phyloP scores from a whole-genome alignment of 768 basidiomycete genomes.

The Naganishia friedmannii region DNA sequence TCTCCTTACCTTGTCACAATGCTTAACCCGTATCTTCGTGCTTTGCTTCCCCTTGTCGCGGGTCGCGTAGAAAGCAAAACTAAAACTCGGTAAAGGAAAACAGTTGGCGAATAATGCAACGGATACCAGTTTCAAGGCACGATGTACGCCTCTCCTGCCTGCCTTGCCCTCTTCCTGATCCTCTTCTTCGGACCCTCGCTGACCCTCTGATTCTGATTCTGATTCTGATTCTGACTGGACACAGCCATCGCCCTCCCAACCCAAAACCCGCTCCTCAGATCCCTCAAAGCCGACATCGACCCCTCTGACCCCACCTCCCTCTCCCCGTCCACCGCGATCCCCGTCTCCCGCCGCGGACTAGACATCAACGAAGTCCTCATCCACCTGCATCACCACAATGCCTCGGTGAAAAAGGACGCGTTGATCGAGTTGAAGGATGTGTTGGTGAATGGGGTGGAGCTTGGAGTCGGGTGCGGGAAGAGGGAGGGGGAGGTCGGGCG shows the following conservation, averaged over 20 bases:
- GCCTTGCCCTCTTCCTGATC: background rate
- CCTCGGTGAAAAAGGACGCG: conserved; percentile 69
- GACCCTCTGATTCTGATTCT: background rate
- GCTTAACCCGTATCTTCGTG: too few relatives aligned
- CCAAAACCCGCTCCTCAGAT: conserved; percentile 59
- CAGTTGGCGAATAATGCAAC: conserved; percentile 75
- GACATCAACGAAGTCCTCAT: conserved; percentile 71
- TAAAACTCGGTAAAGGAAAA: conserved; percentile 96
- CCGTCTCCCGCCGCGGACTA: conserved; percentile 72
- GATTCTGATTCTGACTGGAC: background rate
- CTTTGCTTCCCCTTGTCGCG: background rate
- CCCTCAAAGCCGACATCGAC: conserved; percentile 32
- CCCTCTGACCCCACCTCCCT: background rate
- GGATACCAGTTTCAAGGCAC: conserved; percentile 92
- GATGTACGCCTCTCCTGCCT: conserved; percentile 62
- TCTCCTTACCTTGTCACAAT: background rate
- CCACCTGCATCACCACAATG: conserved; percentile 79
- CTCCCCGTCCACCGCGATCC: conserved; percentile 41
- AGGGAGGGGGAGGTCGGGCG: conserved; percentile 43
- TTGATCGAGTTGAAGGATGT: conserved; percentile 46
- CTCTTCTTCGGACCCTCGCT: background rate
- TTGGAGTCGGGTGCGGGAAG: conserved; percentile 31
- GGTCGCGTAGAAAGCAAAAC: conserved; percentile 74
- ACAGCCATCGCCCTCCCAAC: conserved; percentile 83
- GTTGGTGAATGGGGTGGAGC: conserved; percentile 31